phyloP scores from a whole-genome alignment of 2,329 filamentous ascomycete species.

The Setomelanomma holmii region DNA sequence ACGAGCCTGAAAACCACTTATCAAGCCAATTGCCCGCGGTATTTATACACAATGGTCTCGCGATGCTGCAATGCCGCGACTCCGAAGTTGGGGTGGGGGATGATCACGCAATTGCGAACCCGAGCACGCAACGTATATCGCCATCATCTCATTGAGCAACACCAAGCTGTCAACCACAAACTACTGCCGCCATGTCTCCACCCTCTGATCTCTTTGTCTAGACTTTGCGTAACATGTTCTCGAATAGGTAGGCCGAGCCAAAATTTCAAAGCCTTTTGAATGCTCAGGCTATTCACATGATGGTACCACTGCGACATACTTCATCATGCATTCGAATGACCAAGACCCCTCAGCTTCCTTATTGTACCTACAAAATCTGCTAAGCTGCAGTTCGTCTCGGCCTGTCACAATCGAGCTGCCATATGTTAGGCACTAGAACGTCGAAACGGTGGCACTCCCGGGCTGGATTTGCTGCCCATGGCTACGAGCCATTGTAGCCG shows the following conservation, averaged over 20 bases:
- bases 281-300: background rate
- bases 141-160: slow-evolving; percentile 2
- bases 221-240: background rate
- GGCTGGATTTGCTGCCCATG: no score
- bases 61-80: background rate
- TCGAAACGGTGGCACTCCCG: no score
- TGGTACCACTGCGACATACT: no score
- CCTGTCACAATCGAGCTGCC: no score
- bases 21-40: background rate
- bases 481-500: no score
- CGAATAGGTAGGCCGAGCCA: background rate
- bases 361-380: no score
- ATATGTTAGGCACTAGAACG: no score
- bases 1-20: background rate
- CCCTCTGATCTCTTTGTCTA: background rate
- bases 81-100: slow-evolving; percentile 4
- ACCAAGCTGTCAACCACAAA: background rate
- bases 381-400: no score
- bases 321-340: no score
- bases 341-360: no score
- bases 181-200: slow-evolving; percentile 2
- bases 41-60: background rate
- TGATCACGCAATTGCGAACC: slow-evolving; percentile 10
- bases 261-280: background rate
- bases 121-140: slow-evolving; percentile 12